phyloP scores from a whole-genome alignment of 345 rosid species.

The Eucalyptus virginea region DNA sequence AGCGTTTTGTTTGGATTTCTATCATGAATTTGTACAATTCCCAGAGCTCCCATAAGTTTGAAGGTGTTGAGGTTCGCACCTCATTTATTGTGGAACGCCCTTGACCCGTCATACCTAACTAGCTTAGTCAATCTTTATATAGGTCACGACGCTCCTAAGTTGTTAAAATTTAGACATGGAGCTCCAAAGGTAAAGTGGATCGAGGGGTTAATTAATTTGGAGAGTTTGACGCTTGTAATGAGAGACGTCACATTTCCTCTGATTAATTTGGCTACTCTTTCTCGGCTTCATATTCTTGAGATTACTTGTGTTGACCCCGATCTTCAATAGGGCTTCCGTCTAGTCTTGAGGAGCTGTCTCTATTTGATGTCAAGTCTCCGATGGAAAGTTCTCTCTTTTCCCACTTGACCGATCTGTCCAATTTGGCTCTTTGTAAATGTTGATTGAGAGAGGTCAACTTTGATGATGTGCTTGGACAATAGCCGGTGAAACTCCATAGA shows the following conservation, averaged over 20 bases:
- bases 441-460: not conserved
- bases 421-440: not conserved
- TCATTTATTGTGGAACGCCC: not conserved
- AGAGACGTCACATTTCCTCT: not conserved
- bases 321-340: not conserved
- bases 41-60: not conserved
- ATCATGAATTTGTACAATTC: not conserved
- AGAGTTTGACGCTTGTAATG: not conserved
- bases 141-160: accelerated
- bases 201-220: not conserved
- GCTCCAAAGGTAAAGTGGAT: not conserved
- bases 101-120: not conserved
- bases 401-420: not conserved
- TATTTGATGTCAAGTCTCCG: not conserved
- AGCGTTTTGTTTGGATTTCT: not conserved
- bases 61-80: not conserved
- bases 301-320: not conserved
- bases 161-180: not conserved
- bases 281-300: not conserved
- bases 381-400: not conserved
- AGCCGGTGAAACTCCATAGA: not conserved
- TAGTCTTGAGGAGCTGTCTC: not conserved
- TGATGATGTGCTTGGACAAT: not conserved
- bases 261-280: not conserved
- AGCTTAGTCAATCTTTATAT: not conserved